Conservation (phyloP, 768 basidiomycete genomes). For the Kwoniella europaea region DNA sequence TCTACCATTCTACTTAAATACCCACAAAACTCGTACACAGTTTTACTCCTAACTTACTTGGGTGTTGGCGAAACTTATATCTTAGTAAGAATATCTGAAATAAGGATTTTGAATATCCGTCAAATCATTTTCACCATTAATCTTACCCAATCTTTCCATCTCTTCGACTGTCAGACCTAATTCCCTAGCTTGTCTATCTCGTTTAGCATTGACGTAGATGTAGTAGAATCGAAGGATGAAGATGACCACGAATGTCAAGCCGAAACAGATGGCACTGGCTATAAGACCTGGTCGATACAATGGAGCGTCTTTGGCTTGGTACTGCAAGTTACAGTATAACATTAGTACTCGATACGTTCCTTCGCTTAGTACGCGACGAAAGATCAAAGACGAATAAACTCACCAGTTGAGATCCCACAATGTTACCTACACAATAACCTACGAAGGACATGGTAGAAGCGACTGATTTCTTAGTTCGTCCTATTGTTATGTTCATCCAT, state of each 20-base stretch:
- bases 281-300: slow-evolving; percentile 8
- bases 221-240: slow-evolving; percentile 19
- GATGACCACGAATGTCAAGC: slow-evolving; percentile 15
- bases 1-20: background rate
- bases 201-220: slow-evolving; percentile 8
- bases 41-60: too few relatives aligned
- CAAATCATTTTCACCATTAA: slow-evolving; percentile 18
- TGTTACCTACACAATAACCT: slow-evolving; percentile 5
- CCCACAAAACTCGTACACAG: background rate
- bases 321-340: background rate
- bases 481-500: background rate
- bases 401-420: background rate
- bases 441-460: background rate
- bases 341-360: background rate
- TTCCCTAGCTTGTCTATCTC: slow-evolving; percentile 4
- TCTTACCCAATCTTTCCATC: slow-evolving; percentile 13
- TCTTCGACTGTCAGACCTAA: slow-evolving; percentile 11
- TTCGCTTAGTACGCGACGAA: too few relatives aligned
- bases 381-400: background rate
- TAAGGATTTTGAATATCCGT: slow-evolving; percentile 21
- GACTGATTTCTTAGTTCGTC: background rate
- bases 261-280: slow-evolving; percentile 12
- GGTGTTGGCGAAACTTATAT: too few relatives aligned
- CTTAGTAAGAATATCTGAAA: slow-evolving; percentile 16
- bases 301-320: slow-evolving; percentile 14